phyloP scores from a whole-genome alignment of 345 rosid species.

The Adansonia digitata region DNA sequence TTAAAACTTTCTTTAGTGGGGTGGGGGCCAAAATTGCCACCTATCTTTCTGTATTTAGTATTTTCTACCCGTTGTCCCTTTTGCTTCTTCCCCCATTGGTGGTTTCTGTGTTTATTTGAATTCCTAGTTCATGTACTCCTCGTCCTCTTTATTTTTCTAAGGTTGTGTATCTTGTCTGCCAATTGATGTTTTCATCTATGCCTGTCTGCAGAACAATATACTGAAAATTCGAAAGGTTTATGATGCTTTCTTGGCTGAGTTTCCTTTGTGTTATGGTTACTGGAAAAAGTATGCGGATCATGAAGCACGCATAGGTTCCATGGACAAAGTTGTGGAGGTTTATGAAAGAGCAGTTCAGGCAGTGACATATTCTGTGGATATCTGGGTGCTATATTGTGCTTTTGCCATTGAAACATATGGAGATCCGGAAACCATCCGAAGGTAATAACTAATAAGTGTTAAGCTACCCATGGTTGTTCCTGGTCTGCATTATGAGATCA shows the following conservation, averaged over 20 bases:
- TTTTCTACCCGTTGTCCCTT: neutral
- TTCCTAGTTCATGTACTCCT: neutral
- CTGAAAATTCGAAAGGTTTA: slow-evolving; percentile 76
- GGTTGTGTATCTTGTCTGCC: neutral
- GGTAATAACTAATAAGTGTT: slow-evolving; percentile 57
- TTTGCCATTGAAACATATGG: slow-evolving; percentile 80
- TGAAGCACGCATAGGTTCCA: slow-evolving; percentile 76
- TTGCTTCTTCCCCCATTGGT: neutral
- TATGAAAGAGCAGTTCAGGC: slow-evolving; percentile 88
- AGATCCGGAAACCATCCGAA: slow-evolving; percentile 90
- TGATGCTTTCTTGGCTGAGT: slow-evolving; percentile 88
- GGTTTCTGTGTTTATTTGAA: neutral
- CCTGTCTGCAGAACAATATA: slow-evolving; percentile 62
- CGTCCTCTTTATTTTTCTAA: neutral
- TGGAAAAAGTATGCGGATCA: slow-evolving; percentile 99
- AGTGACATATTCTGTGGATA: slow-evolving; percentile 96
- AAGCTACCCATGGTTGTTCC: slow-evolving; percentile 14
- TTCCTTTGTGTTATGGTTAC: slow-evolving; percentile 94
- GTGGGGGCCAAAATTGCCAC: neutral
- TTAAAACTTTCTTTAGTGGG: neutral
- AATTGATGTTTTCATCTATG: slow-evolving; percentile 17
- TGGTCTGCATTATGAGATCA: slow-evolving; percentile 24
- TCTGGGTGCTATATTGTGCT: slow-evolving; percentile 88
- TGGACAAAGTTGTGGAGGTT: slow-evolving; percentile 96
- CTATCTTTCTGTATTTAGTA: neutral